These are phyloP conservation scores for Aspergillus fijiensis DNA, from an alignment of 2,329 filamentous ascomycete species.

Conservation along the genomic window DNA sequence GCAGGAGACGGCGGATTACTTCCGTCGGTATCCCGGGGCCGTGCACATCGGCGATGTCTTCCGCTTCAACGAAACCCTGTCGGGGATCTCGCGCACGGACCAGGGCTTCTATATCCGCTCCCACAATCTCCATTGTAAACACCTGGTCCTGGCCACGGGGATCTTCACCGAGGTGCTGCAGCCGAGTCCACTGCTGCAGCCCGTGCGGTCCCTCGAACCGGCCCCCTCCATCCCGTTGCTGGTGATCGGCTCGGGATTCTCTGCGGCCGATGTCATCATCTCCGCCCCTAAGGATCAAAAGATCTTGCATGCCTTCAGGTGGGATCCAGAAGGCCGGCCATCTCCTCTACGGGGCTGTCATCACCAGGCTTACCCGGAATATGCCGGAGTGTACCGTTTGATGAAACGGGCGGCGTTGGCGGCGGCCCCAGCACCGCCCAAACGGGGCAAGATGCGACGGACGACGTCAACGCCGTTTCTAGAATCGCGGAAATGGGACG, in stretches of 20 bases:
- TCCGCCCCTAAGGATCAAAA: conserved; percentile 52
- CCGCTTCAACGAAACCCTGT: conserved; percentile 43
- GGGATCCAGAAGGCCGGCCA: conserved; percentile 56
- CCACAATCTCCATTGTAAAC: conserved; percentile 54
- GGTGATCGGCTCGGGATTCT: conserved; percentile 62
- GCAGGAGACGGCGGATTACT: conserved; percentile 56
- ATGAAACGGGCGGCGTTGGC: conserved; percentile 55
- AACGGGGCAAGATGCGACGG: conserved; percentile 28
- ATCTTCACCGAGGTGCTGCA: conserved; percentile 58
- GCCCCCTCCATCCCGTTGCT: conserved; percentile 46
- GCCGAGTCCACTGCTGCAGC: conserved; percentile 50
- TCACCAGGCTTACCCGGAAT: conserved; percentile 62
- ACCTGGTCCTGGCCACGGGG: conserved; percentile 59
- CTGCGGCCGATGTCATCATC: conserved; percentile 61
- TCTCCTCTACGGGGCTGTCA: conserved; percentile 61
- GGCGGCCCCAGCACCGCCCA: conserved; percentile 17
- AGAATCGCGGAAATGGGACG: conserved; percentile 50
- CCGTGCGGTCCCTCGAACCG: conserved; percentile 41
- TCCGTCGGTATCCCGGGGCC: conserved; percentile 53
- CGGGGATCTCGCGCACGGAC: conserved; percentile 45
- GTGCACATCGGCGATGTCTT: conserved; percentile 54
- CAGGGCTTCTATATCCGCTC: conserved; percentile 53
- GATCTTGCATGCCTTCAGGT: conserved; percentile 61
- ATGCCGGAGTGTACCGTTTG: conserved; percentile 58
- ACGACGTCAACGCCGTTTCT: conserved; percentile 49